These are phyloP conservation scores for Ajuga chamaepitys DNA, from an alignment of 257 asterid genomes.

Conservation along the genomic window DNA sequence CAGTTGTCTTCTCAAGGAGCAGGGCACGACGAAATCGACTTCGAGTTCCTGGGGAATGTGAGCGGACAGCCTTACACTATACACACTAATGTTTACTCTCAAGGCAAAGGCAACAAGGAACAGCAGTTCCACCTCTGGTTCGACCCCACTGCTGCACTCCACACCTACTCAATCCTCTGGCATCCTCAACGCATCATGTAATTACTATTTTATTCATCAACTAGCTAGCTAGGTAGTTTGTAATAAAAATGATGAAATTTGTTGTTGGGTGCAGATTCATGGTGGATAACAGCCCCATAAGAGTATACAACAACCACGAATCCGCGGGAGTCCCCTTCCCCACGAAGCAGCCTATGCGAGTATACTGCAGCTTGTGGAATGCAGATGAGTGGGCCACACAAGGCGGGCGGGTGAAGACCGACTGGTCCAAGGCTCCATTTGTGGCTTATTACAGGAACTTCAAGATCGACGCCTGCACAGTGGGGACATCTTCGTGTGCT, in stretches of 20 bases:
- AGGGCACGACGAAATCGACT: constrained; percentile 37
- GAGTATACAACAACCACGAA: constrained; percentile 42
- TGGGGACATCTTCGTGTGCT: constrained; percentile 5
- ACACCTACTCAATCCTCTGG: constrained; percentile 39
- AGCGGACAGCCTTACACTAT: constrained; percentile 30
- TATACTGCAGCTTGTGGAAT: constrained; percentile 51
- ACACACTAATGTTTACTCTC: constrained; percentile 33
- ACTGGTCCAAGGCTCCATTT: constrained; percentile 47
- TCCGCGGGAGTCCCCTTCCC: constrained; percentile 37
- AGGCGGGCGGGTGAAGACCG: constrained; percentile 48
- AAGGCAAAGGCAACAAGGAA: constrained; percentile 39
- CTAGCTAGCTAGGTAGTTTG: too few species aligned
- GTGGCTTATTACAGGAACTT: constrained; percentile 38
- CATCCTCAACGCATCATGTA: constrained; percentile 34
- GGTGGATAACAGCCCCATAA: constrained; percentile 41
- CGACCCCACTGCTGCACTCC: constrained; percentile 33
- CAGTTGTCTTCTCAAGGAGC: constrained; percentile 31
- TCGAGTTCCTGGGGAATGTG: constrained; percentile 34
- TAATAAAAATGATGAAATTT: not conserved
- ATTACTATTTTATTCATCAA: not conserved
- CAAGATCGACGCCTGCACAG: constrained; percentile 22
- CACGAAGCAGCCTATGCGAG: constrained; percentile 33
- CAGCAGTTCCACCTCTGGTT: constrained; percentile 41
- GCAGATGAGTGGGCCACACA: constrained; percentile 60
- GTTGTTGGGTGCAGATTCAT: constrained; percentile 27